Evolutionary conservation across 495 filamentous ascomycete species (phyloP), one percentile per base, ranked within the genome.

Genomic region (Pyrenula massariospora): DNA sequence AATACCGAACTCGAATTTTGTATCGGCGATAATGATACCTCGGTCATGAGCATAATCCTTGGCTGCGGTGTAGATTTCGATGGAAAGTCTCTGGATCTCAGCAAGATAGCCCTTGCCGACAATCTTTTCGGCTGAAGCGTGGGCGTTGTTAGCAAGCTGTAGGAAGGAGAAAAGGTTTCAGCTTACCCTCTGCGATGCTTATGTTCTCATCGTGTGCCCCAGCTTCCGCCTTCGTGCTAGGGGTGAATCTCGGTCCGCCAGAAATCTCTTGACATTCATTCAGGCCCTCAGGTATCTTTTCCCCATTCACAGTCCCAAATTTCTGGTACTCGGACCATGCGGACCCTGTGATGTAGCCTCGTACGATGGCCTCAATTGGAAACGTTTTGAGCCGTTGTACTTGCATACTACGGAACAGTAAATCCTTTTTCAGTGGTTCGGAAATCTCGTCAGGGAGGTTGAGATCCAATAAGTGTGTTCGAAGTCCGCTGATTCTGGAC

Each of bases 191-290:
- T 47, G 83, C 83, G 0, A 84, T 85, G 56, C 83, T 79, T 60
- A 98, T 97, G 68, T 98, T 97, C 73, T 92, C 86, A 72, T 98
- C 93, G 59, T 95, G 82, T 56, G 82, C 73, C 1, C 92, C 92
- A 56, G 76, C 73, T 63, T 89, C 86, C 0, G 93, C 93, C 75
- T 98, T 97, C 1, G 91, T 96, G 62, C 79, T 86, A 8, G 90
- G 90, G 8, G 93, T 97, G 67, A 90, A 96, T 56, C 96, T 79
- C 21, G 91, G 82, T 20, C 78, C 77, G 36, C 72, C 70, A 22
- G 83, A 84, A 62, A 98, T 83, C 15, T 76, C 75, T 64, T 88
- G 73, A 62, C 86, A 88, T 69, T 91, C 86, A 61, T 76, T 64
- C 57, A 96, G 68, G 0, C 87, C 88, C 10, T 75, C 71, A 3